Evolutionary conservation across 176 grass and related monocot species (phyloP).

Genomic region (Carex myosuroides): DNA sequence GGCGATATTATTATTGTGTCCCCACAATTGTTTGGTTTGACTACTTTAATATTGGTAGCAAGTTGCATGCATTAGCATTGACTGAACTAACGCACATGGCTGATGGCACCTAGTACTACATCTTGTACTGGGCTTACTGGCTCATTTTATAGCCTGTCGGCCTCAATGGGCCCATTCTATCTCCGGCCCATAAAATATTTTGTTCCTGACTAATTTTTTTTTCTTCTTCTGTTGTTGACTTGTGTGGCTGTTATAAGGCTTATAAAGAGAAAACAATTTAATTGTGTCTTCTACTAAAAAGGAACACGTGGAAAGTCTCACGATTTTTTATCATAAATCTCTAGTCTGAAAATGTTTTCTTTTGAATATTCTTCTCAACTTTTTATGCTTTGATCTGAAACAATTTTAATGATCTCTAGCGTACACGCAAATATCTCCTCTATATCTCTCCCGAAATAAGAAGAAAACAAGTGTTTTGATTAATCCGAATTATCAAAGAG

Average conservation of each 20-base stretch:
- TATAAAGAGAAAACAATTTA: neutral
- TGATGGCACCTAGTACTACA: neutral
- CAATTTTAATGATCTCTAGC: neutral
- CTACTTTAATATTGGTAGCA: slow-evolving; percentile 10
- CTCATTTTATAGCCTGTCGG: neutral
- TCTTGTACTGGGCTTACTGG: neutral
- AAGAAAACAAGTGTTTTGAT: neutral
- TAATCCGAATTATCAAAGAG: neutral
- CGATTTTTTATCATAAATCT: neutral
- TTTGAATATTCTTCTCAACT: neutral
- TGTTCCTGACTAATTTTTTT: neutral
- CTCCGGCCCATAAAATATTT: neutral
- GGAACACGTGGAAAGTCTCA: neutral
- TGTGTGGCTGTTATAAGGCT: neutral
- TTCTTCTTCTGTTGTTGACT: neutral
- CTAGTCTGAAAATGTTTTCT: neutral
- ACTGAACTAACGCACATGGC: slow-evolving; percentile 19
- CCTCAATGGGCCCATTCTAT: neutral
- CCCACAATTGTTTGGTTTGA: slow-evolving; percentile 19
- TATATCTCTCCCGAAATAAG: neutral
- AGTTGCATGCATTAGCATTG: slow-evolving; percentile 5
- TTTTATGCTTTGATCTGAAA: neutral
- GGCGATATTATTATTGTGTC: neutral
- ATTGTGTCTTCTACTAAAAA: neutral
- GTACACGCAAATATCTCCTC: neutral